Conservation (phyloP, 495 filamentous ascomycete genomes). For the Sabuloglossum arenarium region DNA sequence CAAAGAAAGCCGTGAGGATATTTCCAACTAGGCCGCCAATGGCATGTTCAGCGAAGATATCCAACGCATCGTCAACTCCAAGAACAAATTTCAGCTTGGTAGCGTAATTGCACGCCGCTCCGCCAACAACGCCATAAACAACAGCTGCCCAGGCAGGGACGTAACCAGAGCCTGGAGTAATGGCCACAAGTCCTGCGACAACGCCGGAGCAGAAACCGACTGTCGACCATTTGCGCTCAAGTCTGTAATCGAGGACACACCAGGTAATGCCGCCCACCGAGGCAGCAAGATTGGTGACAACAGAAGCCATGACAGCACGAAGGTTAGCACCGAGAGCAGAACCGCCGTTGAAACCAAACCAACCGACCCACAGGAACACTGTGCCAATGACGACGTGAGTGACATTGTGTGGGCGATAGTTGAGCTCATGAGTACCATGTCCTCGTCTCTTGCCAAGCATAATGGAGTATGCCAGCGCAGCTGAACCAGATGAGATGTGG, state of each 20-base stretch:
- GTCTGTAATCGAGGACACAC: constrained; percentile 84
- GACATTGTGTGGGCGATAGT: constrained; percentile 95
- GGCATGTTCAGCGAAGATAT: constrained; percentile 86
- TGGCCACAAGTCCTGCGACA: constrained; percentile 77
- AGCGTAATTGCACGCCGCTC: constrained; percentile 75
- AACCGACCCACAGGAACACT: constrained; percentile 96
- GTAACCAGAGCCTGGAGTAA: constrained; percentile 79
- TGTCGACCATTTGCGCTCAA: constrained; percentile 91
- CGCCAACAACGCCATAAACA: constrained; percentile 70
- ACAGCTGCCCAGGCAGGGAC: constrained; percentile 90
- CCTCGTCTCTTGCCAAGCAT: constrained; percentile 70
- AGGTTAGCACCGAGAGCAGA: constrained; percentile 78
- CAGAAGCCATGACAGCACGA: constrained; percentile 58
- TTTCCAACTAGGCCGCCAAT: constrained; percentile 83
- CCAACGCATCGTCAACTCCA: constrained; percentile 70
- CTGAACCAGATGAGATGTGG: constrained; percentile 79
- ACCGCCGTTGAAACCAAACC: constrained; percentile 98
- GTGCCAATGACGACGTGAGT: constrained; percentile 93
- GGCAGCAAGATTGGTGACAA: constrained; percentile 54
- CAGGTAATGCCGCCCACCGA: constrained; percentile 86
- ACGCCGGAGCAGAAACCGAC: constrained; percentile 94
- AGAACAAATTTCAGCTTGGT: constrained; percentile 91
- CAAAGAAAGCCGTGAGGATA: constrained; percentile 76
- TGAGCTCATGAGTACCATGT: constrained; percentile 71
- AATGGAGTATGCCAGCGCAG: constrained; percentile 72